Evolutionary conservation across 2,329 filamentous ascomycete species (phyloP).

Genomic region (Fusarium begoniae): DNA sequence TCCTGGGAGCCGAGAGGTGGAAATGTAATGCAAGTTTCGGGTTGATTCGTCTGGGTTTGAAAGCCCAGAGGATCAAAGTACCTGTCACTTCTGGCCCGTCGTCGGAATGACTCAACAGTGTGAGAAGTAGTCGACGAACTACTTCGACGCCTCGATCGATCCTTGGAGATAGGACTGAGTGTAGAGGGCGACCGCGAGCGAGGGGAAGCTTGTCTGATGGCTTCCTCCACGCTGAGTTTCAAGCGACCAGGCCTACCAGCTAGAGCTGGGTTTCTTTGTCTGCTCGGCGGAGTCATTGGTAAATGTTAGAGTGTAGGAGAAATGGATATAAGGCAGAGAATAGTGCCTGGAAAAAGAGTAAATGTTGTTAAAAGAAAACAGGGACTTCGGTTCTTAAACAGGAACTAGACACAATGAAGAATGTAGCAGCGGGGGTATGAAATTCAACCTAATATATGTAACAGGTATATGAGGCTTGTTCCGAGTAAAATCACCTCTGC

Average conservation of each 20-base stretch:
- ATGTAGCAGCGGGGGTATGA: background rate
- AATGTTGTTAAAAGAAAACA: background rate
- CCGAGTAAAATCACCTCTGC: background rate
- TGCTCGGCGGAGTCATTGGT: constrained; percentile 9
- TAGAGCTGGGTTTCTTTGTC: constrained; percentile 18
- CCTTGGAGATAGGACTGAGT: constrained; percentile 16
- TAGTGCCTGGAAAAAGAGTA: background rate
- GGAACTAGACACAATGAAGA: background rate
- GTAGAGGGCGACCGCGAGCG: constrained; percentile 24
- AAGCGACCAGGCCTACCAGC: constrained; percentile 3
- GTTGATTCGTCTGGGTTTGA: background rate
- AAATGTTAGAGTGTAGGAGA: background rate
- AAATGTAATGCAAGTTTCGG: background rate
- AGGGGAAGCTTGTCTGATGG: constrained; percentile 7
- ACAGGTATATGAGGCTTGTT: background rate
- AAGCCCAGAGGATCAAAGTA: background rate
- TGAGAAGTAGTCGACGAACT: constrained; percentile 3
- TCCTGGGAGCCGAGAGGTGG: constrained; percentile 2
- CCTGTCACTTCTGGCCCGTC: background rate
- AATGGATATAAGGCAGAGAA: constrained; percentile 15
- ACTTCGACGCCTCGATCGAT: constrained; percentile 11
- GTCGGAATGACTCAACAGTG: background rate
- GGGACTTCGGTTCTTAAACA: background rate
- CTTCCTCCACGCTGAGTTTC: constrained; percentile 8
- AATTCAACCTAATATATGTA: background rate